Percentiles rank a stretch among this genome's conserved stretches.
Conservation (phyloP, 345 rosid species). For the Eucalyptus pauciflora region DNA sequence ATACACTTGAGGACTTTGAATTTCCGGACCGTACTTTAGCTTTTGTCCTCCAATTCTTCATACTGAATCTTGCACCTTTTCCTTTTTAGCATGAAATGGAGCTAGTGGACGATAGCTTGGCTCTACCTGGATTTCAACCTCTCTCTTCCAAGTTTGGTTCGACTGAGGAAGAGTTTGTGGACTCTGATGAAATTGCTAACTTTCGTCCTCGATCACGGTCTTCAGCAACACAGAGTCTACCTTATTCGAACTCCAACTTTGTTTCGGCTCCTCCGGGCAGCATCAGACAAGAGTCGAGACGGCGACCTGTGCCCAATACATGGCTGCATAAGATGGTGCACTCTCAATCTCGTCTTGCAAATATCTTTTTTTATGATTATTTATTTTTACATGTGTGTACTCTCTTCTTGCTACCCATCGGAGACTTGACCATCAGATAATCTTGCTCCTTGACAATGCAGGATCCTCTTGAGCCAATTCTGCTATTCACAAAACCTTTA, state of each 20-base stretch:
- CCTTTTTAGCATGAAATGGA: slow-evolving; percentile 72
- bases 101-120: slow-evolving; percentile 70
- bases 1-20: neutral
- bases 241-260: slow-evolving; percentile 30
- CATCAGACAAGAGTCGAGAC: slow-evolving; percentile 61
- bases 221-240: slow-evolving; percentile 27
- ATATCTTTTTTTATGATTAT: neutral
- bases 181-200: slow-evolving; percentile 74
- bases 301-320: slow-evolving; percentile 43
- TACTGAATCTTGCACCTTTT: neutral
- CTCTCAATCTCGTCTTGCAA: neutral
- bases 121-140: slow-evolving; percentile 53
- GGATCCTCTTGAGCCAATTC: slow-evolving; percentile 89
- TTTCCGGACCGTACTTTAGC: neutral
- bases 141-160: slow-evolving; percentile 62
- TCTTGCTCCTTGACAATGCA: slow-evolving; percentile 9
- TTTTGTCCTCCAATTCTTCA: neutral
- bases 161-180: slow-evolving; percentile 79
- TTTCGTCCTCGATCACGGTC: slow-evolving; percentile 39
- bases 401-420: neutral
- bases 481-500: slow-evolving; percentile 83
- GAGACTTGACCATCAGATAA: neutral
- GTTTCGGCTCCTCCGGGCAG: slow-evolving; percentile 33
- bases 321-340: slow-evolving; percentile 89
- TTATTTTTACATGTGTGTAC: neutral